A percentile compares a stretch with the other conserved stretches of the same genome.
Conservation (phyloP, 768 basidiomycete species). For the Phanerochaete carnosa region DNA sequence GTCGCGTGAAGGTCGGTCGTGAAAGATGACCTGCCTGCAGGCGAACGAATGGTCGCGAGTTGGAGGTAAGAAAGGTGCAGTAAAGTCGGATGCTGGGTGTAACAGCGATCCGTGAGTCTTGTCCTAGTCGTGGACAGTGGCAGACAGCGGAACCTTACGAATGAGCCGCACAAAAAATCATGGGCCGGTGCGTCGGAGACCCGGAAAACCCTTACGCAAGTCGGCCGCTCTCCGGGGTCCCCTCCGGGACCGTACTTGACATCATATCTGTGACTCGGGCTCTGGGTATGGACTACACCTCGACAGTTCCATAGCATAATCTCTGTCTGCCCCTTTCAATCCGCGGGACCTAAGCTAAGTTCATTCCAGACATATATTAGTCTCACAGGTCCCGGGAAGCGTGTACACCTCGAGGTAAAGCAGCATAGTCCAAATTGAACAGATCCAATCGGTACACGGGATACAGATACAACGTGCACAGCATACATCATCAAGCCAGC, state of each 20-base stretch:
- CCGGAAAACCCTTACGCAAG: slow-evolving; percentile 1
- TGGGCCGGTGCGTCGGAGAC: slow-evolving; percentile 1
- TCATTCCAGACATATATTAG: not conserved
- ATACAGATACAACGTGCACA: not conserved
- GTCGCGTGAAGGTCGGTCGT: slow-evolving; percentile 74
- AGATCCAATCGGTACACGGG: not conserved
- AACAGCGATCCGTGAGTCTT: slow-evolving; percentile 29
- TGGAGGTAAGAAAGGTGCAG: slow-evolving; percentile 34
- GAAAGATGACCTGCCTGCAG: slow-evolving; percentile 91
- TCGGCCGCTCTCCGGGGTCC: slow-evolving; percentile 1
- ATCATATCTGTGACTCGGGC: slow-evolving; percentile 8
- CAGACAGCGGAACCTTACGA: slow-evolving; percentile 1
- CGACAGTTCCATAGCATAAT: not conserved
- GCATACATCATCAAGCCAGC: not conserved
- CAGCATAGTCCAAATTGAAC: not conserved
- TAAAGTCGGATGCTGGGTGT: slow-evolving; percentile 27
- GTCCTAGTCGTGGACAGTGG: slow-evolving; percentile 29
- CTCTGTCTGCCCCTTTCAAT: not conserved
- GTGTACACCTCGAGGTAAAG: not conserved
- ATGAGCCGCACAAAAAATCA: slow-evolving; percentile 13
- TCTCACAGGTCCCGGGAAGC: not conserved
- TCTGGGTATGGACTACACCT: not conserved
- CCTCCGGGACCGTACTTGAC: slow-evolving; percentile 6
- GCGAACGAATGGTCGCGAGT: slow-evolving; percentile 49
- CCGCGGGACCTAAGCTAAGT: not conserved